Base-by-base conservation (phyloP, 805 yeast genomes). In the Starmerella floris region DNA sequence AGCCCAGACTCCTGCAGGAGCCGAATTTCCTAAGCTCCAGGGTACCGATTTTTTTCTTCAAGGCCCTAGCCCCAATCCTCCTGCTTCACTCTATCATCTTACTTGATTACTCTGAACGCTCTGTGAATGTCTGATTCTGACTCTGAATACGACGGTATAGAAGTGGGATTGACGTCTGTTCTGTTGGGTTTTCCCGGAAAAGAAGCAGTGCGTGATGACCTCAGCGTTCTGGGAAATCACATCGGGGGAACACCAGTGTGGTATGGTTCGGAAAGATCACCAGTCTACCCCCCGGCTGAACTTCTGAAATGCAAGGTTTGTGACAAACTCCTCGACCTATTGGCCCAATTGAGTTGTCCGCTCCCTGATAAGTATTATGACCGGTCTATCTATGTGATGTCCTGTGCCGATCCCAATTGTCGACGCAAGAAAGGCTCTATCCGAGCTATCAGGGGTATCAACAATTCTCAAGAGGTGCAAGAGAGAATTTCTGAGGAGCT, bases 271-370 rank as follows among this genome's bases (percentile, higher is more conserved):
- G 75, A 83, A 0, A 58, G 64, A 3, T n/a, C 30, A 23, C 39
- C 32, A 9, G 10, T 27, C 16, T 4, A 6, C 9, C 91, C 94
- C 0, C 63, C 64, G 1, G 19, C 46, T 1, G 70, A 69, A 3
- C 58, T 74, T 17, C 55, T 79, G 6, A 57, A 62, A 28, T 91
- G 98, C 64, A 73, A 70, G 37, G 71, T 70, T 41, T 91, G 98
- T 63, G 62, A 61, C 1, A 65, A 9, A 62, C 19, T 66, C 15
- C 69, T 84, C 78, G 73, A 80, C 13, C 62, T 88, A 36, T 64
- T 87, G 25, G 61, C 79, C 1, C 97, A 91, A 58, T 79, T 88
- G 1, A 79, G 71, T 60, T 79, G 94, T 0, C 93, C 94, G 1
- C 60, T 87, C 33, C 83, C 77, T 27, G 71, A 71, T 28, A 68